These are phyloP conservation scores for Yamadazyma atmosphaerica DNA, from an alignment of 1,139 yeast species.

Conservation along the genomic window DNA sequence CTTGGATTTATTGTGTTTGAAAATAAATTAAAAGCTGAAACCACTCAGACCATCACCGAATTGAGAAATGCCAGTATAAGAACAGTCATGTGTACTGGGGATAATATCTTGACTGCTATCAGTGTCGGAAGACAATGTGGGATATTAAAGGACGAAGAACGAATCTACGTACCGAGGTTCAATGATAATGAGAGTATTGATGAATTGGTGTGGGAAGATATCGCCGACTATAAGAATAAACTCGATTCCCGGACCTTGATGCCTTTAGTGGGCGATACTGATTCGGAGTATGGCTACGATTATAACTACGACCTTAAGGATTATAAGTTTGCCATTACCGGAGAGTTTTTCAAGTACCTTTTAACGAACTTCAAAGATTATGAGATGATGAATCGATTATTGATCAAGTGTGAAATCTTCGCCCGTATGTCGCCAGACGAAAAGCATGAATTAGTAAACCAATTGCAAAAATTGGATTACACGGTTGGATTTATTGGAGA, in stretches of 20 bases:
- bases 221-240: constrained; percentile 49
- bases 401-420: constrained; percentile 74
- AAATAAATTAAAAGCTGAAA: constrained; percentile 75
- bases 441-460: constrained; percentile 91
- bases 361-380: constrained; percentile 54
- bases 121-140: constrained; percentile 89
- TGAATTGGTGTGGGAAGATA: constrained; percentile 63
- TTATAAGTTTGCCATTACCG: constrained; percentile 82
- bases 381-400: constrained; percentile 51
- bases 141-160: constrained; percentile 47
- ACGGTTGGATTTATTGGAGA: constrained; percentile 98
- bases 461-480: constrained; percentile 78
- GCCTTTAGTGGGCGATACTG: constrained; percentile 33
- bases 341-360: constrained; percentile 82
- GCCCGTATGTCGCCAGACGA: constrained; percentile 99
- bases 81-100: constrained; percentile 97
- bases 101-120: constrained; percentile 88
- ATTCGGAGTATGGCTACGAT: neutral
- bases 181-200: constrained; percentile 32
- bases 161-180: constrained; percentile 72
- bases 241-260: constrained; percentile 65
- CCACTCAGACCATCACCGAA: constrained; percentile 59
- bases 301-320: constrained; percentile 23
- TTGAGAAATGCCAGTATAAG: constrained; percentile 69
- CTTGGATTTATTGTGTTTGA: constrained; percentile 91